Conservation (phyloP, 2,329 filamentous ascomycete genomes). For the Xylariales sp. region DNA sequence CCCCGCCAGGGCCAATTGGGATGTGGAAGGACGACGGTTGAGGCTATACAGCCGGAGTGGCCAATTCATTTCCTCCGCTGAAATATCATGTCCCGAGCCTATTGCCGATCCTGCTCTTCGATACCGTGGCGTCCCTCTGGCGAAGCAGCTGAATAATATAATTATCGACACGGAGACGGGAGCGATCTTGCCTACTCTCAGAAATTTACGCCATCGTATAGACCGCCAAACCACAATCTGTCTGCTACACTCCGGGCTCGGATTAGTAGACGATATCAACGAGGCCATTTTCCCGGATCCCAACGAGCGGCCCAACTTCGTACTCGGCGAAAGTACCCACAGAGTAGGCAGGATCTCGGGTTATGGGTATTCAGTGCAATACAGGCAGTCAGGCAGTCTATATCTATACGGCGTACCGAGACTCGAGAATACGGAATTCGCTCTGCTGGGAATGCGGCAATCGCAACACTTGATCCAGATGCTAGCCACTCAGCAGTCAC, state of each 20-base stretch:
- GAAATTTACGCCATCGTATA: constrained; percentile 43
- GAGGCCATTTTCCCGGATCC: constrained; percentile 75
- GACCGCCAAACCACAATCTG: constrained; percentile 76
- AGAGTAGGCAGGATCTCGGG: constrained; percentile 36
- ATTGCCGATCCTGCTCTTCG: constrained; percentile 24
- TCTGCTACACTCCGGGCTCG: constrained; percentile 84
- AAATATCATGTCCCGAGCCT: constrained; percentile 43
- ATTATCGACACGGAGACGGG: constrained; percentile 41
- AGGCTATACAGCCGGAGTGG: constrained; percentile 57
- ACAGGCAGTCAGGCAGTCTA: constrained; percentile 51
- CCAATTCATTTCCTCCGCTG: constrained; percentile 45
- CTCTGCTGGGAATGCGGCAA: constrained; percentile 42
- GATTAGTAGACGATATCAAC: constrained; percentile 83
- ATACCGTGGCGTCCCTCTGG: not conserved
- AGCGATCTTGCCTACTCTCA: constrained; percentile 39
- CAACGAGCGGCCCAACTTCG: constrained; percentile 75
- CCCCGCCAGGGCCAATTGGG: constrained; percentile 58
- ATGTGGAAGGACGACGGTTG: constrained; percentile 57
- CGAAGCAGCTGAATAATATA: constrained; percentile 42
- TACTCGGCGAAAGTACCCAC: constrained; percentile 73
- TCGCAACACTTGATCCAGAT: constrained; percentile 70
- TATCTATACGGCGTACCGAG: constrained; percentile 37
- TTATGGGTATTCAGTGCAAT: constrained; percentile 52
- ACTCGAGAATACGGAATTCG: constrained; percentile 30
- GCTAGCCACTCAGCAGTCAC: constrained; percentile 68